Evolutionary conservation across 257 asterid genomes (phyloP), one percentile per base, ranked within the genome.

Genomic region (Solanum chiquidenum): DNA sequence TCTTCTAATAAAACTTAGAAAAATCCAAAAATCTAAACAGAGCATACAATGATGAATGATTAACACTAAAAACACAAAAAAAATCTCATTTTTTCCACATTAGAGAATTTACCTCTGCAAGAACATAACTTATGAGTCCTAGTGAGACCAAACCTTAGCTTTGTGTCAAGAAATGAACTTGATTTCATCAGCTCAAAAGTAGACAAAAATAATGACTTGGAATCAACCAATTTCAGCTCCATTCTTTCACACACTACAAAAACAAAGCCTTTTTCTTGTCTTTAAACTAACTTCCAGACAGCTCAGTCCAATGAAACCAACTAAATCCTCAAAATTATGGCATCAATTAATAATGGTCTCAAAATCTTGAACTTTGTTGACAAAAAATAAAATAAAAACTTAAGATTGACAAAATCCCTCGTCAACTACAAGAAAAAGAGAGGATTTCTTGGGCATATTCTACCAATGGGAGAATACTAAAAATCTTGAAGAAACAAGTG

Each of bases 91-190:
- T 31, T 80, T 46, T 1, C 12, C 40, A 29, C 1, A 80, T 46
- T 58, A 35, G 23, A 87, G 7, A 82, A 31, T 74, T 83, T 92
- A 94, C 98, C 97, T 93, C 89, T 91, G 93, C 91, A 91, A 85
- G 92, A 93, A 92, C 72, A 89, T 1, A 88, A 86, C 75, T 73
- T 91, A 1, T 90, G 87, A 83, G 62, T 76, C 64, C 84, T 64
- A 92, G 25, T 91, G 60, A 86, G 64, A 20, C 88, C 86, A 72
- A 85, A 29, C 86, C 72, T 9, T 37, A 72, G 68, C 18, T 82
- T 83, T 49, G 93, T 80, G 88, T 87, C 89, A 42, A 89, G 62
- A 86, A 91, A 92, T 83, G 89, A 89, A 86, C 89, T 90, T 27
- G 94, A 92, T 64, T 29, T 85, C 87, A 83, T 88, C 87, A 86